Evolutionary conservation across 192 early-diverging fungal species (phyloP), one percentile per base, ranked within the genome.

Genomic region (Backusella sp.): DNA sequence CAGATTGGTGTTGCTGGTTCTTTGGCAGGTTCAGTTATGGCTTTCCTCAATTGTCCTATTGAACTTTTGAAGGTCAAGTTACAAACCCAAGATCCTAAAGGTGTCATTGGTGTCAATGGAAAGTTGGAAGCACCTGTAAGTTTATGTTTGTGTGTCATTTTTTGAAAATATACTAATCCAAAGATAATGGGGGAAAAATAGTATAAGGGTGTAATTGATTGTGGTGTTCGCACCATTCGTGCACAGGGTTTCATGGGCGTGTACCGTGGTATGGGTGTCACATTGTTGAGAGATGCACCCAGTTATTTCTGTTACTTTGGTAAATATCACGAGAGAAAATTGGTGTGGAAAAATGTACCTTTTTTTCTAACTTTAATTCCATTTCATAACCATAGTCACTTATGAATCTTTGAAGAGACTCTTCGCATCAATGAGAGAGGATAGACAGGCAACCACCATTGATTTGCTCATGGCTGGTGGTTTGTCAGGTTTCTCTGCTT

Each of bases 291-390:
- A 72, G 98, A 99, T 86, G 86, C 93, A 44, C 96, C 96, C 21
- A 96, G 96, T 66, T 96, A 93, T 81, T 94, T 94, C 34, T 90
- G 93, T 1, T 99, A 97, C 86, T 97, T 98, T 88, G 93, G 94
- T 88, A 84, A 76, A 76, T 75, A 19, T n/a, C 35, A 32, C 15
- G 11, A 34, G 62, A 68, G 15, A 28, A 37, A 21, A 11, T 71
- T 66, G 49, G 14, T 17, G 6, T 32, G 52, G 52, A 68, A 1
- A 23, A 41, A 3, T 37, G 41, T 11, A 39, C 59, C 14, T 8
- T 66, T 42, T 42, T 79, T 46, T 5, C 26, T 59, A 5, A 49
- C 4, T 23, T 35, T 67, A 67, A 41, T n/a, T 59, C 32, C 7
- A 6, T 49, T 49, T 19, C 3, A 44, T 44, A 17, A 49, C 56